Evolutionary conservation across 192 early-diverging fungal genomes (phyloP).

Genomic region (Entomortierella parvispora): DNA sequence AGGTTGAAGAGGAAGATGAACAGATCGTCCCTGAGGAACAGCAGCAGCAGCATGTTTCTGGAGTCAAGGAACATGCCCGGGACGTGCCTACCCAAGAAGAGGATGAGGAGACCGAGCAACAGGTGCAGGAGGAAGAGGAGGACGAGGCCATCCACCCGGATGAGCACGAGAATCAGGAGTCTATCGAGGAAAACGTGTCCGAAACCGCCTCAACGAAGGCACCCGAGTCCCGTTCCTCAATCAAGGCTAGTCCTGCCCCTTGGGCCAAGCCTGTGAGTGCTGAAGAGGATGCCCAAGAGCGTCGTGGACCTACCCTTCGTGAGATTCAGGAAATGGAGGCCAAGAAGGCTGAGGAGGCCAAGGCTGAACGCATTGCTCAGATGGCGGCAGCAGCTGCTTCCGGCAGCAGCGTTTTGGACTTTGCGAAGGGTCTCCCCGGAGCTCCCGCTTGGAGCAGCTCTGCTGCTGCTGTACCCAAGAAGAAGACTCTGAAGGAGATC

Average conservation of each 20-base stretch:
- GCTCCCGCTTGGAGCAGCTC: conserved; percentile 38
- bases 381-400: conserved; percentile 27
- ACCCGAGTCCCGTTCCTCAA: conserved; percentile 13
- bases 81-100: background rate
- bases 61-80: background rate
- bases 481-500: conserved; percentile 66
- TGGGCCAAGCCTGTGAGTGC: conserved; percentile 42
- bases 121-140: background rate
- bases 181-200: conserved; percentile 10
- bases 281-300: conserved; percentile 33
- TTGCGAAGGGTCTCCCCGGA: conserved; percentile 22
- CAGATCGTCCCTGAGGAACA: background rate
- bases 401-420: conserved; percentile 6
- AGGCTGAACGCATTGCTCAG: conserved; percentile 51
- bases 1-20: background rate
- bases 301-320: conserved; percentile 60
- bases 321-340: conserved; percentile 75
- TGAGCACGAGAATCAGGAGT: background rate
- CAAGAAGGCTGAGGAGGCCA: conserved; percentile 50
- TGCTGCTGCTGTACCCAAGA: conserved; percentile 57
- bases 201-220: conserved; percentile 3
- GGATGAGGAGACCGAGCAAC: background rate
- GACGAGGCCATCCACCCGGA: too few relatives aligned
- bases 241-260: conserved; percentile 44
- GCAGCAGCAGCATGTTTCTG: background rate